phyloP scores from a whole-genome alignment of 257 asterid species.

The Perilla frutescens region DNA sequence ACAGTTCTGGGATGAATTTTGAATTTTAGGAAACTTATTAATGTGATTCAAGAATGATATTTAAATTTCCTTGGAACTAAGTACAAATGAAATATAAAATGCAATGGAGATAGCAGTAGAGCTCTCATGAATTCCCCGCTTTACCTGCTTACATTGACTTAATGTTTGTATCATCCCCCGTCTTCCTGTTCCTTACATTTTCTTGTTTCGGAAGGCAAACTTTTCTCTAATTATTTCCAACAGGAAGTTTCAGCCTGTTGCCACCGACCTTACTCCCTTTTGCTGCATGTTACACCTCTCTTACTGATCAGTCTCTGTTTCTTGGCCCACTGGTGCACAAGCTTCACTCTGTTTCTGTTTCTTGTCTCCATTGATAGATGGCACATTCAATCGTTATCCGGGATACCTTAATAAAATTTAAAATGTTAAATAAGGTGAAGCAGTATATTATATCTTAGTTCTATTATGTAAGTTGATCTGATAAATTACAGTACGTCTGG shows the following conservation, averaged over 20 bases:
- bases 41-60: constrained; percentile 3
- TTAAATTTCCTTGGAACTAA: background rate
- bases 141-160: background rate
- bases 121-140: background rate
- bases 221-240: no score
- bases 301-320: no score
- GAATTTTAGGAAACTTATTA: constrained; percentile 1
- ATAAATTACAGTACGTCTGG: background rate
- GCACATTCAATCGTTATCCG: no score
- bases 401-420: no score
- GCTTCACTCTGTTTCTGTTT: no score
- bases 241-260: no score
- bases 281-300: no score
- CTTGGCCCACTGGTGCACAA: no score
- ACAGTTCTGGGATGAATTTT: constrained; percentile 3
- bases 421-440: background rate
- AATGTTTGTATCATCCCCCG: background rate
- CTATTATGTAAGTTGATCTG: background rate
- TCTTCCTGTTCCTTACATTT: background rate
- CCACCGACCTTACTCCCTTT: no score
- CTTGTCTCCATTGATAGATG: no score
- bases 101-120: background rate
- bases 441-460: background rate
- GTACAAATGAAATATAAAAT: background rate
- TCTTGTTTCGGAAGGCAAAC: background rate